These are phyloP conservation scores for Komagataella pseudopastoris DNA, from an alignment of 805 yeast species.

Conservation along the genomic window DNA sequence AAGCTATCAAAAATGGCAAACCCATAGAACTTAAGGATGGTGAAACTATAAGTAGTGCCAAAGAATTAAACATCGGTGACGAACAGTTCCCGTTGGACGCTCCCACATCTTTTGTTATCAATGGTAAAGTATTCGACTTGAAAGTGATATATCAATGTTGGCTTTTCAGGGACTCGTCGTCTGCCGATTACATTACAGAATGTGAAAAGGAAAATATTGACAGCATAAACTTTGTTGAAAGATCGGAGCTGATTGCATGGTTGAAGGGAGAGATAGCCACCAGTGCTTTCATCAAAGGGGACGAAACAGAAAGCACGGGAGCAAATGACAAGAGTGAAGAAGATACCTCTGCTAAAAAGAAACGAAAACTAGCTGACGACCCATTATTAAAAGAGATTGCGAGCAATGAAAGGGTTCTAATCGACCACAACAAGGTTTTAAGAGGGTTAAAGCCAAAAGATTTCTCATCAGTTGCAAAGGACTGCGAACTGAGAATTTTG, in stretches of 20 bases:
- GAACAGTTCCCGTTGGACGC: constrained; percentile 18
- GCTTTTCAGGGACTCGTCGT: constrained; percentile 56
- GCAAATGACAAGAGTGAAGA: constrained; percentile 1
- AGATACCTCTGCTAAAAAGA: constrained; percentile 4
- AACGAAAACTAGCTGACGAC: constrained; percentile 23
- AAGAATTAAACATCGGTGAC: constrained; percentile 6
- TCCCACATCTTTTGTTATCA: constrained; percentile 42
- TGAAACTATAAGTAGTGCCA: constrained; percentile 9
- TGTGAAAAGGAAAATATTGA: constrained; percentile 52
- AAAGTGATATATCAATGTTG: constrained; percentile 66
- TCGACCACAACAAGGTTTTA: constrained; percentile 25
- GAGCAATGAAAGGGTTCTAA: constrained; percentile 26
- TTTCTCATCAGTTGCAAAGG: constrained; percentile 55
- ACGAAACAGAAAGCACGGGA: constrained; percentile 6
- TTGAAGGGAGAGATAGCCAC: constrained; percentile 53
- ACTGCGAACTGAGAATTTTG: constrained; percentile 46
- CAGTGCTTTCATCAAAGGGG: constrained; percentile 36
- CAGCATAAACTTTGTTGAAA: constrained; percentile 70
- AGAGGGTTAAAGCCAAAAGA: constrained; percentile 56
- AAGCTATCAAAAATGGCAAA: constrained; percentile 7
- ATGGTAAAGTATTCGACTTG: constrained; percentile 25
- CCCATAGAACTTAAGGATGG: constrained; percentile 7
- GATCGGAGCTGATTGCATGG: constrained; percentile 77
- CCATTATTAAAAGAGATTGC: constrained; percentile 35
- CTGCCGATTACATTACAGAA: constrained; percentile 69